phyloP scores from a whole-genome alignment of 768 basidiomycete genomes.

The Cytidiella melzeri region DNA sequence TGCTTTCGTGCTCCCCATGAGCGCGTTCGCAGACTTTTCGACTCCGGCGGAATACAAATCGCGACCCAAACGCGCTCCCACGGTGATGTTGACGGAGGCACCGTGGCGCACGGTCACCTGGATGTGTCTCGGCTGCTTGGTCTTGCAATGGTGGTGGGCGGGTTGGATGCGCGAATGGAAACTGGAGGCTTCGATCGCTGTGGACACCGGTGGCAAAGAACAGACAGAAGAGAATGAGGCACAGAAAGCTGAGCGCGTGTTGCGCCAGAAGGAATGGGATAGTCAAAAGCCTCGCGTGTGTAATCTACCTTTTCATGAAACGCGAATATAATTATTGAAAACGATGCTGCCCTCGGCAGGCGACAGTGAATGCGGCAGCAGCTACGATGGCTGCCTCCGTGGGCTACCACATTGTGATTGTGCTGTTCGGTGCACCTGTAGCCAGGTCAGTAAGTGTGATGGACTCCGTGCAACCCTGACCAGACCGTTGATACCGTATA shows the following conservation, averaged over 20 bases:
- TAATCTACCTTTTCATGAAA: neutral
- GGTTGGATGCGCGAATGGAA: conserved; percentile 25
- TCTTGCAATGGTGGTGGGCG: conserved; percentile 36
- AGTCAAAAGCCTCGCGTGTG: conserved; percentile 14
- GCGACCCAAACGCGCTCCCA: conserved; percentile 31
- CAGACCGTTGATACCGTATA: no score
- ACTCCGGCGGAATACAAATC: conserved; percentile 16
- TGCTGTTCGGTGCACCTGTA: conserved; percentile 76
- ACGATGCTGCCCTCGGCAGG: conserved; percentile 35
- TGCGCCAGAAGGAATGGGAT: conserved; percentile 10
- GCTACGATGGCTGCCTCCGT: conserved; percentile 47
- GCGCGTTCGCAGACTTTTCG: conserved; percentile 35
- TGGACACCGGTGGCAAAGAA: conserved; percentile 1
- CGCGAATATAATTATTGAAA: no score
- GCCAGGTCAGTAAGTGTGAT: conserved; percentile 30
- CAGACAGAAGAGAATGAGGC: neutral
- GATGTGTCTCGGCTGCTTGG: conserved; percentile 28
- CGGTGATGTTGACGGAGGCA: conserved; percentile 35
- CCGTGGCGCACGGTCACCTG: conserved; percentile 32
- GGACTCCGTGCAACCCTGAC: no score
- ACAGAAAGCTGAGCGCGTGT: conserved; percentile 2
- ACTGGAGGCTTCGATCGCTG: conserved; percentile 4
- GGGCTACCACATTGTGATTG: conserved; percentile 39
- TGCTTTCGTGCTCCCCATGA: conserved; percentile 67
- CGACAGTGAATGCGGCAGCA: conserved; percentile 41